Evolutionary conservation across 805 yeast genomes (phyloP).

Genomic region (Kurtzmaniella cleridarum): DNA sequence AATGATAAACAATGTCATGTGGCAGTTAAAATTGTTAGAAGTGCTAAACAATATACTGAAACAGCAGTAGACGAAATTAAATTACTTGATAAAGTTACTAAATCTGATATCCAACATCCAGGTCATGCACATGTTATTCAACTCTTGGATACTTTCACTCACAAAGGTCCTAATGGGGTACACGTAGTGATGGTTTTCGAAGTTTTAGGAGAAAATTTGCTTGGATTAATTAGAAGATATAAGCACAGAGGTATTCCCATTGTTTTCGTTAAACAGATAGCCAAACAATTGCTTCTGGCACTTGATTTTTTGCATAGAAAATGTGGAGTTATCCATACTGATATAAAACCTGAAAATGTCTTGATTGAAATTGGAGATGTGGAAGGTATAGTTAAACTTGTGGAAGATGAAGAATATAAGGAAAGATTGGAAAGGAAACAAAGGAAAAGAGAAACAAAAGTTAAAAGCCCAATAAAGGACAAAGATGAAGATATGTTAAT

Average conservation of each 20-base stretch:
- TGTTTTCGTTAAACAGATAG: constrained; percentile 71
- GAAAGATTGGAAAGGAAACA: constrained; percentile 38
- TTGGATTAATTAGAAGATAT: constrained; percentile 77
- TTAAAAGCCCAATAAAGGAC: constrained; percentile 10
- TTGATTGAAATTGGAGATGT: constrained; percentile 80
- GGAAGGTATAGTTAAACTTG: constrained; percentile 66
- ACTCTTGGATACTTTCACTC: constrained; percentile 77
- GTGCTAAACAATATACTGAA: constrained; percentile 86
- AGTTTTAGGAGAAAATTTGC: constrained; percentile 87
- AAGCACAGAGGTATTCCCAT: constrained; percentile 77
- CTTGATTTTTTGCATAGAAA: constrained; percentile 61
- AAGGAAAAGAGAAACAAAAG: constrained; percentile 32
- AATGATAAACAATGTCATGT: constrained; percentile 61
- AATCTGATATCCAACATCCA: constrained; percentile 60
- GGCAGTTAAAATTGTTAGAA: constrained; percentile 89
- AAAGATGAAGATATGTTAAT: neutral
- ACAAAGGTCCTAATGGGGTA: constrained; percentile 83
- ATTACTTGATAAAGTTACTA: constrained; percentile 60
- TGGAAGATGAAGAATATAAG: constrained; percentile 54
- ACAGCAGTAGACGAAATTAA: constrained; percentile 93
- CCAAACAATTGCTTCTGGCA: constrained; percentile 70
- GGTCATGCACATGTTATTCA: constrained; percentile 81
- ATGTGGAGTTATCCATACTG: constrained; percentile 73
- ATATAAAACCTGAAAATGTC: constrained; percentile 70
- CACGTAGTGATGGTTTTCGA: constrained; percentile 98